Conservation (phyloP, 352 stramenopile species). For the Plasmopara viticola region DNA sequence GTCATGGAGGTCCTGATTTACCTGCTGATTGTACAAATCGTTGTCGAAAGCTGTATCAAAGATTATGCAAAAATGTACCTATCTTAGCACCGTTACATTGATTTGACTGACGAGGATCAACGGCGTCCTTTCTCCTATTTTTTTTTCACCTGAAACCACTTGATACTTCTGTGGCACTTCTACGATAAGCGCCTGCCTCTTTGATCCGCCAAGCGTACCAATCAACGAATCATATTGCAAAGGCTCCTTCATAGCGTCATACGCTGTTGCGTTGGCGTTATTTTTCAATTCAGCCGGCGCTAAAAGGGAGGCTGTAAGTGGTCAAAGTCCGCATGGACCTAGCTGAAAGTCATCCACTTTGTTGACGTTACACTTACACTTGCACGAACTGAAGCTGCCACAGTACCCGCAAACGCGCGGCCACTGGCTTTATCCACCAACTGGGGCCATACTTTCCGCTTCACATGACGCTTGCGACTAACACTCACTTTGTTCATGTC, state of each 20-base stretch:
- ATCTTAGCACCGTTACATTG: background rate
- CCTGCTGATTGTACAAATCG: slow-evolving; percentile 15
- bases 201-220: background rate
- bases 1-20: slow-evolving; percentile 14
- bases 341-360: slow-evolving; percentile 6
- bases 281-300: background rate
- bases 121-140: no score
- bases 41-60: slow-evolving; percentile 1
- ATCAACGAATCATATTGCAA: background rate
- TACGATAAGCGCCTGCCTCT: background rate
- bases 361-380: slow-evolving; percentile 1
- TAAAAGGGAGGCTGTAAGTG: background rate
- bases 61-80: slow-evolving; percentile 3
- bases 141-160: background rate
- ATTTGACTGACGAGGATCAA: background rate
- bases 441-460: background rate
- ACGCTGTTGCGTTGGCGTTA: slow-evolving; percentile 6
- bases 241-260: background rate
- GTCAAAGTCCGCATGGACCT: slow-evolving; percentile 1
- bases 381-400: slow-evolving; percentile 2
- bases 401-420: background rate
- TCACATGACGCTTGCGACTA: no score
- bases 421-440: slow-evolving; percentile 1
- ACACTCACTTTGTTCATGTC: no score
- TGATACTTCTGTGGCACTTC: background rate